A percentile compares a stretch with the other conserved stretches of the same genome.
Conservation (phyloP, 169 alveolate genomes). For the Plasmodium cynomolgi region DNA sequence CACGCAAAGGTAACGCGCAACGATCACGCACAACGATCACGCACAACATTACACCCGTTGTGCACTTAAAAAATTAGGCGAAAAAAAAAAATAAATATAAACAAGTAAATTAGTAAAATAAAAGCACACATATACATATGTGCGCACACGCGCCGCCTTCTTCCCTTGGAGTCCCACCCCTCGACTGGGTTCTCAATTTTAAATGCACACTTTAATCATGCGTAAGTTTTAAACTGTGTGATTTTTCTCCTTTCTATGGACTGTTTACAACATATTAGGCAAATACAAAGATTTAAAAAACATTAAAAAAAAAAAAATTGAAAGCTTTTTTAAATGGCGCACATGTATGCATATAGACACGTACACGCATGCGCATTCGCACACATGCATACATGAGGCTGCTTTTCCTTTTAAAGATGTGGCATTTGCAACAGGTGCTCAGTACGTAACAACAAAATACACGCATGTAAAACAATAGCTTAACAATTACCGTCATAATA, state of each 20-base stretch:
- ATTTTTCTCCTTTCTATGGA: not conserved
- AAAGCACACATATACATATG: not conserved
- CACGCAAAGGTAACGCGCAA: not conserved
- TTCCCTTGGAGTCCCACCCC: not conserved
- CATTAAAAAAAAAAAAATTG: not conserved
- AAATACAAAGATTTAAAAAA: not conserved
- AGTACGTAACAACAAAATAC: not conserved
- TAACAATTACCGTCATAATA: not conserved
- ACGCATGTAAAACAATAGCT: not conserved
- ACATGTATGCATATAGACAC: not conserved
- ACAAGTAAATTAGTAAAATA: too few species aligned
- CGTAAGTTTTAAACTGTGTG: not conserved
- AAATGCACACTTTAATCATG: not conserved
- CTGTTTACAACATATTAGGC: not conserved
- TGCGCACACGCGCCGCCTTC: not conserved
- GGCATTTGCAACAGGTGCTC: not conserved
- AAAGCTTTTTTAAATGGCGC: not conserved
- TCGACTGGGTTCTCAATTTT: not conserved
- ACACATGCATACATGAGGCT: not conserved
- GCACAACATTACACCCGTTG: not conserved
- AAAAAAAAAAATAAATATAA: not conserved
- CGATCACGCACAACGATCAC: not conserved
- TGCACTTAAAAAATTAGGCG: not conserved
- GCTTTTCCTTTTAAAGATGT: not conserved
- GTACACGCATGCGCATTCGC: not conserved